Evolutionary conservation across 1,284 basidiomycete species (phyloP), one percentile per base, ranked within the genome.

Genomic region (Boletus holoroseus): DNA sequence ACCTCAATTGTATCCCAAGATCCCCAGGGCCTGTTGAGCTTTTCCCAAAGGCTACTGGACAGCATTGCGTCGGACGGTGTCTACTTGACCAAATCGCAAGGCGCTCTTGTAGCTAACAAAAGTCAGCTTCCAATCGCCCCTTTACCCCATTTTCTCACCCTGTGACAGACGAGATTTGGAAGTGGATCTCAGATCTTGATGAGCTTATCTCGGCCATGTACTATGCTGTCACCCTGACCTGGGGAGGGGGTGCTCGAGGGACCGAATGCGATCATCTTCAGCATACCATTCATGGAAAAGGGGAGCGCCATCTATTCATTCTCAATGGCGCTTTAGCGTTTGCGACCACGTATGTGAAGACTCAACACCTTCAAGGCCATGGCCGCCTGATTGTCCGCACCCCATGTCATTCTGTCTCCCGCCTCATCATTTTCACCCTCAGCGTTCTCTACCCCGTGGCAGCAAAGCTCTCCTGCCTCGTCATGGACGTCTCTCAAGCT

Each of bases 171-270:
- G 20, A 13, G 1, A 50, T 55, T 7, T 44, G 41, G 32, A 0
- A 2, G 0, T 50, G 52, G 53, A 15, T 55, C 6, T 2, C 13
- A 0, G n/a, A 50, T 1, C 26, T 54, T 0, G 37, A 54, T 3
- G 6, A 55, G 2, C 53, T 54, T 0, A 20, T 54, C 0, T 50
- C 42, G 0, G 42, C 53, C 5, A 55, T 42, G 18, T 54, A 50
- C n/a, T 55, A 55, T 3, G 42, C 38, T 0, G 16, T 54, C 0
- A 54, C 44, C 1, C 3, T 44, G 0, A 54, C 34, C 0, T 54
- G 51, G 42, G 53, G 44, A 9, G 53, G 53, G 0, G 53, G 44
- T 13, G 54, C 54, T 3, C 1, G 52, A 6, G 54, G 52, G 0
- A 55, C 36, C 0, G 41, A 55, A 4, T 55, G 47, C 3, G 36